Percentiles rank a stretch among this genome's conserved stretches.
Conservation (phyloP, 805 yeast species). For the Torulaspora microellipsoides region DNA sequence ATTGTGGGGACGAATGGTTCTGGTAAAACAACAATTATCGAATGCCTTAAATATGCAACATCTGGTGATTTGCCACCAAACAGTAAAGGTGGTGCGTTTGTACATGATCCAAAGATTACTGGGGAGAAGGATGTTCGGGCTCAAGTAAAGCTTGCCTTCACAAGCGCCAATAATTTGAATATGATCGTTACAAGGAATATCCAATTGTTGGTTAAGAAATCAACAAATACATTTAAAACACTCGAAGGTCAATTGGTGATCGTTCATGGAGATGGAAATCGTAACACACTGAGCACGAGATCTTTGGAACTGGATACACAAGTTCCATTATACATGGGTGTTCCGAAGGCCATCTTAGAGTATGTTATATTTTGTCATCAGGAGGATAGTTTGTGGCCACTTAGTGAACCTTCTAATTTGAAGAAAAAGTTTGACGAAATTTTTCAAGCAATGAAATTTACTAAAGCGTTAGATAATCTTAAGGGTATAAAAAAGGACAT, state of each 20-base stretch:
- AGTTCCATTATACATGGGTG: constrained; percentile 82
- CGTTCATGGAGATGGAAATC: constrained; percentile 54
- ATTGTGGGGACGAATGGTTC: constrained; percentile 96
- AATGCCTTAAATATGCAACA: constrained; percentile 87
- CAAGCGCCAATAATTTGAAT: constrained; percentile 61
- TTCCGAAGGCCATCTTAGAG: constrained; percentile 79
- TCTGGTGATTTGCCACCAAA: constrained; percentile 97
- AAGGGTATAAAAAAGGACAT: constrained; percentile 74
- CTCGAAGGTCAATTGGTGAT: constrained; percentile 82
- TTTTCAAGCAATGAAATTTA: constrained; percentile 89
- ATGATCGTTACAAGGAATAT: constrained; percentile 87
- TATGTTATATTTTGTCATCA: constrained; percentile 96
- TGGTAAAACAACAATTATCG: constrained; percentile 95
- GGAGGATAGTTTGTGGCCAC: constrained; percentile 95
- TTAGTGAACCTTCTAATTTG: constrained; percentile 81
- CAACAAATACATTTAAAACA: constrained; percentile 75
- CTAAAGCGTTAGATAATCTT: constrained; percentile 80
- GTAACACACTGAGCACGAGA: constrained; percentile 72
- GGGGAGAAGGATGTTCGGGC: constrained; percentile 78
- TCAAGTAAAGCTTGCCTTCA: constrained; percentile 84
- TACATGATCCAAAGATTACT: constrained; percentile 83
- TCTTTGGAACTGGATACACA: constrained; percentile 78
- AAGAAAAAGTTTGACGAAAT: constrained; percentile 95
- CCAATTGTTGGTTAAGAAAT: constrained; percentile 62
- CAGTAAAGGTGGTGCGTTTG: constrained; percentile 91